Evolutionary conservation across 768 basidiomycete genomes (phyloP).

Genomic region (Saitozyma podzolica): DNA sequence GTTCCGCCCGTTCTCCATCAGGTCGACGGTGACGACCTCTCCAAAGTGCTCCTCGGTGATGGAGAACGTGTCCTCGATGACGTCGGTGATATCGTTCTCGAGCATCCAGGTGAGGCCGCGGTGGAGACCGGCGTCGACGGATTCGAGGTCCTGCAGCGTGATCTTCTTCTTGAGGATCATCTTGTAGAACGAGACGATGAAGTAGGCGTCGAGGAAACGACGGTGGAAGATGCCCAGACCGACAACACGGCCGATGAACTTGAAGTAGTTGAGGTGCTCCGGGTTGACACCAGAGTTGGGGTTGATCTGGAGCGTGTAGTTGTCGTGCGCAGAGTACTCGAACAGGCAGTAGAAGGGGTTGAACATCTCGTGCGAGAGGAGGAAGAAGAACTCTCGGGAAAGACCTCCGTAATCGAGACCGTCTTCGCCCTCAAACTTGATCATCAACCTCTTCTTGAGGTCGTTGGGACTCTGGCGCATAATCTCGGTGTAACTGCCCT

Average conservation of each 20-base stretch:
- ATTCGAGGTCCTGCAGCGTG: conserved; percentile 86
- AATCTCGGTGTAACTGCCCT: conserved; percentile 98
- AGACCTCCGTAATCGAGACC: conserved; percentile 98
- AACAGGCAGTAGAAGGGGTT: conserved; percentile 99
- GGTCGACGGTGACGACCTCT: conserved; percentile 94
- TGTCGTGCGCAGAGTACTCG: conserved; percentile 99
- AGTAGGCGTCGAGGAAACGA: conserved; percentile 98
- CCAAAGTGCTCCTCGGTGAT: conserved; percentile 97
- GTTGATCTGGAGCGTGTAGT: conserved; percentile 99
- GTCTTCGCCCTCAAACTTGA: conserved; percentile 99
- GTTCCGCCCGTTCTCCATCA: conserved; percentile 83
- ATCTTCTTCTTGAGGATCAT: conserved; percentile 99
- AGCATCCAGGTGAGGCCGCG: conserved; percentile 99
- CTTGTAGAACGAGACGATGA: conserved; percentile 99
- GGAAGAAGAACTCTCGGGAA: conserved; percentile 99
- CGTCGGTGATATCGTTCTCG: conserved; percentile 98
- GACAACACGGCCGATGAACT: conserved; percentile 94
- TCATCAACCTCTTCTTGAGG: conserved; percentile 97
- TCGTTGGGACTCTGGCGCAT: conserved; percentile 97
- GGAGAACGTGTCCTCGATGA: conserved; percentile 97
- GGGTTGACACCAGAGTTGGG: conserved; percentile 97
- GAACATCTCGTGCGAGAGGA: conserved; percentile 99
- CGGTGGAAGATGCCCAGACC: conserved; percentile 98
- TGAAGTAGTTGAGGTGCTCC: conserved; percentile 99
- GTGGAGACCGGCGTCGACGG: conserved; percentile 91